These are phyloP conservation scores for Gonapodya prolifera DNA, from an alignment of 192 early-diverging fungal species.

Conservation along the genomic window DNA sequence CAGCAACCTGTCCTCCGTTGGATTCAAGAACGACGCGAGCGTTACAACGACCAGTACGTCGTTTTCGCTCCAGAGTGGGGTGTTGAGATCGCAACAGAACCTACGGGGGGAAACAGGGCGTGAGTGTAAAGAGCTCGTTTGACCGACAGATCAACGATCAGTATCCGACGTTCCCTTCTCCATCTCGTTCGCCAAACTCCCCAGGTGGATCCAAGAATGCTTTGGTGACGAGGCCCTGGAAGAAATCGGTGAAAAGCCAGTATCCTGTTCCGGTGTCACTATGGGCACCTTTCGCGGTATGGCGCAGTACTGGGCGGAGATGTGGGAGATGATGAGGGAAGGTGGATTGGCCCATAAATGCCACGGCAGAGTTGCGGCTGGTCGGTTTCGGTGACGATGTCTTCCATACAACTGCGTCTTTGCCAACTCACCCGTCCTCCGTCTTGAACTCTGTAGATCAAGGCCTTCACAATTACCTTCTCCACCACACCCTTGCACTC, in stretches of 20 bases:
- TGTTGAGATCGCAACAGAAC: not conserved
- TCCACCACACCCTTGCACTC: not conserved
- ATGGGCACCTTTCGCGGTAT: not conserved
- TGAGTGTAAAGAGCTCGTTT: not conserved
- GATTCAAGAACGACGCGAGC: not conserved
- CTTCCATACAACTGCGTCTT: not conserved
- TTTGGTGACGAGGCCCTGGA: not conserved
- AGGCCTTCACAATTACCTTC: not conserved
- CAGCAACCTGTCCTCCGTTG: not conserved
- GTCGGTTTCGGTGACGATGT: not conserved
- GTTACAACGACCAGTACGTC: not conserved
- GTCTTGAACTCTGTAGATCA: not conserved
- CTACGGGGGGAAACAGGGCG: not conserved
- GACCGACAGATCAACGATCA: not conserved
- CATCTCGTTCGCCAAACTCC: not conserved
- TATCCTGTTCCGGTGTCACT: not conserved
- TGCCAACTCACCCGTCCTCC: not conserved
- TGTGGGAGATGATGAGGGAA: not conserved
- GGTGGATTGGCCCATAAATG: not conserved
- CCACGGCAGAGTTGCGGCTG: not conserved
- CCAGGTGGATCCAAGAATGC: not conserved
- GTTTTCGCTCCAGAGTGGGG: not conserved
- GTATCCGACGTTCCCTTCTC: not conserved
- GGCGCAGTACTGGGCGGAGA: not conserved
- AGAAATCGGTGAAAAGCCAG: not conserved